These are phyloP conservation scores for Thymus mandschuricus DNA, from an alignment of 257 asterid genomes.

Conservation along the genomic window DNA sequence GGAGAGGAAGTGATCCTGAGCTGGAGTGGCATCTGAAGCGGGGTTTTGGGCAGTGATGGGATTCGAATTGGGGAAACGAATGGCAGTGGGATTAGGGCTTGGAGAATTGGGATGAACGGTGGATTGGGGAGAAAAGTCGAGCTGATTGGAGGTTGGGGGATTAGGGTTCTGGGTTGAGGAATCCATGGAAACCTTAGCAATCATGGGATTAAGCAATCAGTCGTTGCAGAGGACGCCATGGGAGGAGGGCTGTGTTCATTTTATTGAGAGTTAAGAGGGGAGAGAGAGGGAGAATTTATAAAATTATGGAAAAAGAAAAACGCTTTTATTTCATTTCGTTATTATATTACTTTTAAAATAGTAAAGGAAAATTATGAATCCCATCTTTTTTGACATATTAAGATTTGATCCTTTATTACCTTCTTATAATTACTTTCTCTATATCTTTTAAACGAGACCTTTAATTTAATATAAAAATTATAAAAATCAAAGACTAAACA, in stretches of 20 bases:
- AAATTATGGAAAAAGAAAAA: no score
- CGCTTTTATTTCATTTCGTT: no score
- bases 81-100: constrained; percentile 30
- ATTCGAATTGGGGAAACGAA: constrained; percentile 37
- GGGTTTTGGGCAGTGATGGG: constrained; percentile 38
- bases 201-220: constrained; percentile 23
- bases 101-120: constrained; percentile 49
- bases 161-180: constrained; percentile 45
- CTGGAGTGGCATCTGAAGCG: constrained; percentile 31
- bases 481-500: no score
- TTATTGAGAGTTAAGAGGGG: no score
- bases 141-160: constrained; percentile 45
- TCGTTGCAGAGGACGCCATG: neutral
- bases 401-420: no score
- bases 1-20: constrained; percentile 44
- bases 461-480: no score
- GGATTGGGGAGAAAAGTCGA: constrained; percentile 56
- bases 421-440: no score
- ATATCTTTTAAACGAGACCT: no score
- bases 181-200: constrained; percentile 49
- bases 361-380: no score
- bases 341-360: no score
- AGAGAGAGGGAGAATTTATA: no score
- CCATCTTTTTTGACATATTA: no score
- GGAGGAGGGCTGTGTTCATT: neutral